These are phyloP conservation scores for Ophiostoma montium DNA, from an alignment of 2,329 filamentous ascomycete species.

Conservation along the genomic window DNA sequence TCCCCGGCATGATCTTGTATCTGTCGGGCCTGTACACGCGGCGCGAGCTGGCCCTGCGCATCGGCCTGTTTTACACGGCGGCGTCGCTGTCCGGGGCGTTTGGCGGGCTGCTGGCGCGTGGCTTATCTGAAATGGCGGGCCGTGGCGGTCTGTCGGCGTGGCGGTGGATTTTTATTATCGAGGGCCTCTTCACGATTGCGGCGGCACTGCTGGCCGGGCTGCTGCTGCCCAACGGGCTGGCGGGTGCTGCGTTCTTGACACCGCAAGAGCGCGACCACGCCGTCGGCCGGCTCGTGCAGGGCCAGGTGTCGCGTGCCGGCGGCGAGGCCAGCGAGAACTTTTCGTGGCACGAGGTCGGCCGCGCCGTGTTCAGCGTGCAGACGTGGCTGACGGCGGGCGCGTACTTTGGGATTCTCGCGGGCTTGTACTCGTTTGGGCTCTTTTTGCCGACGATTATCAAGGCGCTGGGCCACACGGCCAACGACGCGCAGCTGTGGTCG, in stretches of 20 bases:
- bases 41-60: slow-evolving; percentile 44
- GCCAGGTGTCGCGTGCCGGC: not conserved
- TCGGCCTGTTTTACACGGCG: slow-evolving; percentile 55
- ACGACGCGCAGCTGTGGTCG: slow-evolving; percentile 47
- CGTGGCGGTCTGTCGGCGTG: slow-evolving; percentile 39
- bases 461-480: slow-evolving; percentile 37
- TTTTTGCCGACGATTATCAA: slow-evolving; percentile 54
- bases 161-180: slow-evolving; percentile 50
- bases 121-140: slow-evolving; percentile 43
- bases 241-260: slow-evolving; percentile 38
- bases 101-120: slow-evolving; percentile 47
- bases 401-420: slow-evolving; percentile 45
- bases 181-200: slow-evolving; percentile 42
- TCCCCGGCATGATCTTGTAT: slow-evolving; percentile 52
- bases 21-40: slow-evolving; percentile 48
- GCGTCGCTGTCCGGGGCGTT: slow-evolving; percentile 52
- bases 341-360: slow-evolving; percentile 45
- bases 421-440: slow-evolving; percentile 48
- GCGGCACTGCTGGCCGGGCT: slow-evolving; percentile 38
- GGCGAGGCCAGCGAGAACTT: slow-evolving; percentile 30
- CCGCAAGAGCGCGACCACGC: slow-evolving; percentile 36
- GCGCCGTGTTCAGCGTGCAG: slow-evolving; percentile 45
- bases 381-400: slow-evolving; percentile 49
- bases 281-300: slow-evolving; percentile 24
- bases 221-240: slow-evolving; percentile 40